Evolutionary conservation across 352 stramenopile species (phyloP), one percentile per base, ranked within the genome.

Genomic region (Pythium monospermum): DNA sequence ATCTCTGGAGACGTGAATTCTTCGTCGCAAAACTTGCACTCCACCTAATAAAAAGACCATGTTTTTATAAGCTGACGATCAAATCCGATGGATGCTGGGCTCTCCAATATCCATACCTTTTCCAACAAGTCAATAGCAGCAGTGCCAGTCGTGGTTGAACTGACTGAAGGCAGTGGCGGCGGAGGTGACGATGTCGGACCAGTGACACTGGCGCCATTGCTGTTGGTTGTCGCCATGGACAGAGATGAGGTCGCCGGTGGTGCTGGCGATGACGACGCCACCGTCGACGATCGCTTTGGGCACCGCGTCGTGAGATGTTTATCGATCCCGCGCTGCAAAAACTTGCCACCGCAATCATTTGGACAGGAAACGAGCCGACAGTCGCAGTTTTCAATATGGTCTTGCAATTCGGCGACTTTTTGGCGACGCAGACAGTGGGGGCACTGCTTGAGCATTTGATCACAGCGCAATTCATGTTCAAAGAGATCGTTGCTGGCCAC

Each of bases 21-120:
- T 49, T 92, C 76, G 31, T 92, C 78, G 39, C 82, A 92, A 39
- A 90, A 90, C 33, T 87, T 88, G 61, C 82, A 92, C 43, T 88
- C 76, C 4, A 67, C 43, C 68, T 86, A 30, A 16, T 16, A 11
- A 53, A 15, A 37, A 22, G 39, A 31, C 4, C 5, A n/a, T n/a
- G n/a, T n/a, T n/a, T n/a, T n/a, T n/a, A n/a, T n/a, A n/a, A n/a
- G n/a, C n/a, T n/a, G n/a, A n/a, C n/a, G n/a, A n/a, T n/a, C n/a
- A n/a, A n/a, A n/a, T n/a, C n/a, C n/a, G n/a, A n/a, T n/a, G n/a
- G n/a, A n/a, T n/a, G n/a, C n/a, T n/a, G n/a, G n/a, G n/a, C n/a
- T n/a, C n/a, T n/a, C n/a, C 21, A 45, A 11, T 28, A 10, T 10
- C 16, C 7, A n/a, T 28, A 32, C 19, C 53, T 45, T 61, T 32